Percentiles rank a stretch among this genome's conserved stretches.
Conservation (phyloP, 2,329 filamentous ascomycete genomes). For the Tolypocladium tundrense region DNA sequence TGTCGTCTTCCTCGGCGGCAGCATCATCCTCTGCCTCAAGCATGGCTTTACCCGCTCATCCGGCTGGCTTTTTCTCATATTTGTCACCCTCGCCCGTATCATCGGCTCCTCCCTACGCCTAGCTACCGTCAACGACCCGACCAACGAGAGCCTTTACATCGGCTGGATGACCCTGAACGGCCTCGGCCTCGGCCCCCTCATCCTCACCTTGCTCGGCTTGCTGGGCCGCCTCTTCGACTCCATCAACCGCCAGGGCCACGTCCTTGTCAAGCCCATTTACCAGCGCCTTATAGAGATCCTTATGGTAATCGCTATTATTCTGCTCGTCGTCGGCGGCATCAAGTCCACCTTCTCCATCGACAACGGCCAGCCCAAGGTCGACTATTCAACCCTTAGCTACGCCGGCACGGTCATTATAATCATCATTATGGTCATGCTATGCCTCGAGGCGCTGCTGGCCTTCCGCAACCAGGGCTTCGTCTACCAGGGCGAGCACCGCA, state of each 20-base stretch:
- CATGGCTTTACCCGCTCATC: conserved; percentile 46
- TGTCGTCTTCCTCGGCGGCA: conserved; percentile 15
- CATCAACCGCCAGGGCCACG: conserved; percentile 27
- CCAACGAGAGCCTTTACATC: conserved; percentile 24
- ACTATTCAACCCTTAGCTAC: conserved; percentile 16
- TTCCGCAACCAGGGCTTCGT: conserved; percentile 27
- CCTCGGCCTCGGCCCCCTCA: conserved; percentile 31
- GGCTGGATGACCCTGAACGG: conserved; percentile 22
- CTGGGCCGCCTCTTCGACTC: conserved; percentile 32
- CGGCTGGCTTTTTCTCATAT: conserved; percentile 50
- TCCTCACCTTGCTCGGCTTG: conserved; percentile 29
- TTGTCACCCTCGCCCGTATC: conserved; percentile 48
- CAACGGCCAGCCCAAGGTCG: conserved; percentile 12
- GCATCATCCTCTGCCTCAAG: conserved; percentile 31
- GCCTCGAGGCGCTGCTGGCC: conserved; percentile 28
- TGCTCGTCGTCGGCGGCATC: conserved; percentile 21
- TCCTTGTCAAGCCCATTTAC: conserved; percentile 16
- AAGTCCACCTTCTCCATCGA: conserved; percentile 11
- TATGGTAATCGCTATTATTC: conserved; percentile 27
- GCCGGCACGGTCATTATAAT: conserved; percentile 19
- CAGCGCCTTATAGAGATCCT: conserved; percentile 29
- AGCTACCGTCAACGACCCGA: conserved; percentile 37
- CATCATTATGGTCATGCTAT: conserved; percentile 27
- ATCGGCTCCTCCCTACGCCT: conserved; percentile 37
- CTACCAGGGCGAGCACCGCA: conserved; percentile 42